phyloP scores from a whole-genome alignment of 495 filamentous ascomycete species.

The Aspergillus haitiensis region DNA sequence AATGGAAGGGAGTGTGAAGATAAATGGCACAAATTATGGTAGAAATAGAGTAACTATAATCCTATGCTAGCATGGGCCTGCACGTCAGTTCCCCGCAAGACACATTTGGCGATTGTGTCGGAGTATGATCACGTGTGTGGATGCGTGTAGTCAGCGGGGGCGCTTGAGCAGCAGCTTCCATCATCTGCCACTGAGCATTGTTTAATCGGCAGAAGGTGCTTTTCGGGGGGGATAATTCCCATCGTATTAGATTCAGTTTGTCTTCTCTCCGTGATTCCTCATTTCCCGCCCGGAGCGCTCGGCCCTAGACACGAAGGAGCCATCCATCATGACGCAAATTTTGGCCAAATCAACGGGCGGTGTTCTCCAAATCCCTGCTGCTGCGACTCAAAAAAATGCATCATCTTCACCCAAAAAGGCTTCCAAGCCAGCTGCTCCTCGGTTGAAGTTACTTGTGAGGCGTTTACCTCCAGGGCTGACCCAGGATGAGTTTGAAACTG shows the following conservation, averaged over 20 bases:
- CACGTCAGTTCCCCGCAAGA: constrained; percentile 15
- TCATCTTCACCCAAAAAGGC: constrained; percentile 45
- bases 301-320: constrained; percentile 1
- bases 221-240: background rate
- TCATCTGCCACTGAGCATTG: background rate
- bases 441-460: constrained; percentile 82
- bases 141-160: constrained; percentile 15
- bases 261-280: background rate
- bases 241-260: background rate
- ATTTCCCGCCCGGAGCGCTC: background rate
- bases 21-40: background rate
- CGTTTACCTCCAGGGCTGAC: constrained; percentile 85
- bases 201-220: background rate
- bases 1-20: constrained; percentile 9
- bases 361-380: constrained; percentile 59
- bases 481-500: constrained; percentile 69
- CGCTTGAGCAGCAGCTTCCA: constrained; percentile 1
- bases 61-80: constrained; percentile 1
- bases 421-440: constrained; percentile 59
- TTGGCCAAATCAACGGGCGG: constrained; percentile 51
- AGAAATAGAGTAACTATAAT: background rate
- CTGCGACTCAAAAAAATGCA: constrained; percentile 58
- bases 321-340: constrained; percentile 35
- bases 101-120: constrained; percentile 13
- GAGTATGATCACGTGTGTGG: constrained; percentile 14